Evolutionary conservation across 805 yeast genomes (phyloP).

Genomic region (Hanseniaspora hatyaiensis): DNA sequence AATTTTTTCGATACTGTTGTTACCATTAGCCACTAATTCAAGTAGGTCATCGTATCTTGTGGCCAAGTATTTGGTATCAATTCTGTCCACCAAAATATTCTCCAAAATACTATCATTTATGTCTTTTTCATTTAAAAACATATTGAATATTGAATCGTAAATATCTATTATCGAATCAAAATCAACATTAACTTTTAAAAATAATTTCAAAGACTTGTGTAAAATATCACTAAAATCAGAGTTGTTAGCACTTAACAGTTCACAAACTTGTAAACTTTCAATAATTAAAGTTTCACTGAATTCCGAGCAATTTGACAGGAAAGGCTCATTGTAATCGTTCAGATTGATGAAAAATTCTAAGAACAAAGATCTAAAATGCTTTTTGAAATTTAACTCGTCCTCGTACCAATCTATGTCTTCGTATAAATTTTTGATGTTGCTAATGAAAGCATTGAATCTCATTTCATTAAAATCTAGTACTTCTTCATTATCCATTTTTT

Average conservation of each 20-base stretch:
- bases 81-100: not conserved
- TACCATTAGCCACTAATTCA: not conserved
- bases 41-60: not conserved
- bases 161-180: not conserved
- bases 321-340: not conserved
- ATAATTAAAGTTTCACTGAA: slow-evolving; percentile 6
- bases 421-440: slow-evolving; percentile 4
- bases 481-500: not conserved
- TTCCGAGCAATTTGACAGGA: too few species aligned
- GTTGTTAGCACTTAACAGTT: not conserved
- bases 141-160: slow-evolving; percentile 2
- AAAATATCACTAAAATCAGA: not conserved
- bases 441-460: slow-evolving; percentile 8
- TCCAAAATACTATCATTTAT: not conserved
- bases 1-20: not conserved
- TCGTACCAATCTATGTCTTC: slow-evolving; percentile 15
- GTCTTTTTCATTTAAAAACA: not conserved
- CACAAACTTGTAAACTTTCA: slow-evolving; percentile 13
- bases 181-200: not conserved
- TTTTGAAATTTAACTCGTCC: slow-evolving; percentile 2
- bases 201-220: not conserved
- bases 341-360: not conserved
- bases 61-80: not conserved
- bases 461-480: not conserved
- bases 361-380: slow-evolving; percentile 5